Conservation (phyloP, 2,329 filamentous ascomycete species). For the Colletotrichum limetticola region DNA sequence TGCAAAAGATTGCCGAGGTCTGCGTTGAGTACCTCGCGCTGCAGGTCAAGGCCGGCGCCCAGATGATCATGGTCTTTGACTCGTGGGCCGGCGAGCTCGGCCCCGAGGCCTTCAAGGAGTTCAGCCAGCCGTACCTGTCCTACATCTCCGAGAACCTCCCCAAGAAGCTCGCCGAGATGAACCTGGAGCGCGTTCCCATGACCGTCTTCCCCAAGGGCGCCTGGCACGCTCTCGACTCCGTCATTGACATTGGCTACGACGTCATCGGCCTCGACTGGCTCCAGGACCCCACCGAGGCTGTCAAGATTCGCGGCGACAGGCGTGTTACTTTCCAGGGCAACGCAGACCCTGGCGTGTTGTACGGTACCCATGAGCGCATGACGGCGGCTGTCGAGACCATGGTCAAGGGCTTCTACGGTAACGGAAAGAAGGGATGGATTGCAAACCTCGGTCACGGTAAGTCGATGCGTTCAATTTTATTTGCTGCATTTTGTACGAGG, state of each 20-base stretch:
- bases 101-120: slow-evolving; percentile 83
- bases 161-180: slow-evolving; percentile 76
- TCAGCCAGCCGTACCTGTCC: slow-evolving; percentile 86
- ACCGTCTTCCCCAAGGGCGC: slow-evolving; percentile 98
- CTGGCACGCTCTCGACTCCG: slow-evolving; percentile 90
- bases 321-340: slow-evolving; percentile 89
- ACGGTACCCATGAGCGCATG: slow-evolving; percentile 85
- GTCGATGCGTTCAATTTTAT: slow-evolving; percentile 41
- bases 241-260: slow-evolving; percentile 90
- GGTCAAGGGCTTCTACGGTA: slow-evolving; percentile 84
- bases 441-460: slow-evolving; percentile 94
- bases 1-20: slow-evolving; percentile 92
- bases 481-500: background rate
- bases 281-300: slow-evolving; percentile 86
- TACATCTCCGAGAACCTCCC: slow-evolving; percentile 88
- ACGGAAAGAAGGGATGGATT: slow-evolving; percentile 91
- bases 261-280: slow-evolving; percentile 97
- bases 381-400: slow-evolving; percentile 85
- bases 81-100: slow-evolving; percentile 97
- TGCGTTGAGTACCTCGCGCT: slow-evolving; percentile 95
- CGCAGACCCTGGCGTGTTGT: slow-evolving; percentile 92
- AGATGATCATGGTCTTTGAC: slow-evolving; percentile 97
- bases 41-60: slow-evolving; percentile 92
- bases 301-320: slow-evolving; percentile 80
- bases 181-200: slow-evolving; percentile 88